Evolutionary conservation across 345 rosid genomes (phyloP).

Genomic region (thale cress (Arabidopsis thaliana)): TAIR10.1 NC_003070.9:6735501-6736000

Average conservation of each 20-base stretch:
- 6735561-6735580: background rate
- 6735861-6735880: too few relatives aligned
- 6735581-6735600: background rate
- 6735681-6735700: constrained; percentile 10
- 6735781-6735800: background rate
- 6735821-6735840: background rate
- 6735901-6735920: too few relatives aligned
- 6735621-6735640: background rate
- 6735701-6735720: constrained; percentile 26
- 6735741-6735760: background rate
- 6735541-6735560: background rate
- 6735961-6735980: too few relatives aligned
- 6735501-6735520: background rate
- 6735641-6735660: background rate
- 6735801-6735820: background rate
- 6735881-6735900: too few relatives aligned
- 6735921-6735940: too few relatives aligned
- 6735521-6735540: background rate
- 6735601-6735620: background rate
- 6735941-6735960: too few relatives aligned
- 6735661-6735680: background rate
- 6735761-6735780: background rate
- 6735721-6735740: constrained; percentile 10
- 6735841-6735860: background rate
- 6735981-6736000: too few relatives aligned